Conservation (phyloP, 192 early-diverging fungal species). For the Linnemannia elongata region DNA sequence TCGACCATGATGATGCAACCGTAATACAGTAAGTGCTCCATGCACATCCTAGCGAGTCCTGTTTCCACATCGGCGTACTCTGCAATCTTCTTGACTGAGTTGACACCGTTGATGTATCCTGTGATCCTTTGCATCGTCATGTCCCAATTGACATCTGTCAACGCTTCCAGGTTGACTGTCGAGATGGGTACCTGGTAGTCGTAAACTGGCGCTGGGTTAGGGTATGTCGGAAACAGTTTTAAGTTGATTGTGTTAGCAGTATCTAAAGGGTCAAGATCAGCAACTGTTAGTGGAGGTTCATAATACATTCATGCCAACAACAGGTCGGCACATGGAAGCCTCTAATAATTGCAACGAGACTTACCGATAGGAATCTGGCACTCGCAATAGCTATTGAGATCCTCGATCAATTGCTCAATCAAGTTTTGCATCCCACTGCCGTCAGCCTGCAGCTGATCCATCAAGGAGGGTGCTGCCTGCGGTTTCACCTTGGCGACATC, state of each 20-base stretch:
- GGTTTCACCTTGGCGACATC: neutral
- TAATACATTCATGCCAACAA: neutral
- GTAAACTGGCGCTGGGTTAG: constrained; percentile 78
- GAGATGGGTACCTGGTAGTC: constrained; percentile 90
- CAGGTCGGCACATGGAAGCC: too few species aligned
- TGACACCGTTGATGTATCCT: constrained; percentile 86
- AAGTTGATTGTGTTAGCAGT: constrained; percentile 84
- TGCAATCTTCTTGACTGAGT: constrained; percentile 86
- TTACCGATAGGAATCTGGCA: constrained; percentile 90
- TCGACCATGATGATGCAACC: constrained; percentile 93
- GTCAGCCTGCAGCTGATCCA: constrained; percentile 14
- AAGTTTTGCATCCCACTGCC: constrained; percentile 74
- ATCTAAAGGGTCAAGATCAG: constrained; percentile 61
- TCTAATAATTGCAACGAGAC: neutral
- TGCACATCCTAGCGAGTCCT: constrained; percentile 80
- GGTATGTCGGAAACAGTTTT: constrained; percentile 87
- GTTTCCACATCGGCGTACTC: constrained; percentile 83
- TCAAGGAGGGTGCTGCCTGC: neutral
- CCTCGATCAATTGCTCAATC: constrained; percentile 88
- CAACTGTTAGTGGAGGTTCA: neutral
- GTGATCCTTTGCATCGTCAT: constrained; percentile 87
- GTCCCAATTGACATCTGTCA: constrained; percentile 91
- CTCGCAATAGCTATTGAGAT: constrained; percentile 89
- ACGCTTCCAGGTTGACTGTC: constrained; percentile 73
- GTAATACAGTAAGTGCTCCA: constrained; percentile 94